Evolutionary conservation across 305 asterid genomes (phyloP).

Genomic region (Fraxinus floribunda): DNA sequence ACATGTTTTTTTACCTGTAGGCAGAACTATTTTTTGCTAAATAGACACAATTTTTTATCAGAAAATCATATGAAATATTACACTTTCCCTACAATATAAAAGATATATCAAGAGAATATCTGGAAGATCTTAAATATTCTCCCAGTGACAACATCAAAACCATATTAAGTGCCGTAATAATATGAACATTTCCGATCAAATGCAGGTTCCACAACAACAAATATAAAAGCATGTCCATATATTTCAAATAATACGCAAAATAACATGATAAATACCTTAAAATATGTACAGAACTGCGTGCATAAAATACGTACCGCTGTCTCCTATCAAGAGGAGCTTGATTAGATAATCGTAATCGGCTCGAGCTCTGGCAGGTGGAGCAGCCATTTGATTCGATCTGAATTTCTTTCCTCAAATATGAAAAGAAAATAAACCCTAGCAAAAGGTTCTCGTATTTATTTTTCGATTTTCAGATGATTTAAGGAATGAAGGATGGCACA

Average conservation of each 20-base stretch:
- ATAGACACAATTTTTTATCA: neutral
- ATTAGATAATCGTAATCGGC: conserved; percentile 93
- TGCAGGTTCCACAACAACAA: neutral
- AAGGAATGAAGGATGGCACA: neutral
- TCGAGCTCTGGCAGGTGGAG: conserved; percentile 97
- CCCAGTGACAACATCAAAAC: neutral
- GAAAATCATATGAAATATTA: neutral
- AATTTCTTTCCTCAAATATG: conserved; percentile 19
- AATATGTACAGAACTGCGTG: neutral
- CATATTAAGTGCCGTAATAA: neutral
- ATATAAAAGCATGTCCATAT: neutral
- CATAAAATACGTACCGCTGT: conserved; percentile 57
- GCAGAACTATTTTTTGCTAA: neutral
- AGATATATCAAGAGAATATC: neutral
- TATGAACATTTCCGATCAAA: neutral
- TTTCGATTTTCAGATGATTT: neutral
- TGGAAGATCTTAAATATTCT: neutral
- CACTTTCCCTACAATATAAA: neutral
- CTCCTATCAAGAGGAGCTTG: conserved; percentile 91
- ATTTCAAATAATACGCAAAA: neutral
- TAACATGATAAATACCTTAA: neutral
- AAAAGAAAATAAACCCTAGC: neutral
- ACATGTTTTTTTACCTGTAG: no score
- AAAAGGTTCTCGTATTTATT: neutral
- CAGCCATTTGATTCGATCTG: conserved; percentile 59